Conservation (phyloP, 495 filamentous ascomycete species). For the Cercophora newfieldiana region DNA sequence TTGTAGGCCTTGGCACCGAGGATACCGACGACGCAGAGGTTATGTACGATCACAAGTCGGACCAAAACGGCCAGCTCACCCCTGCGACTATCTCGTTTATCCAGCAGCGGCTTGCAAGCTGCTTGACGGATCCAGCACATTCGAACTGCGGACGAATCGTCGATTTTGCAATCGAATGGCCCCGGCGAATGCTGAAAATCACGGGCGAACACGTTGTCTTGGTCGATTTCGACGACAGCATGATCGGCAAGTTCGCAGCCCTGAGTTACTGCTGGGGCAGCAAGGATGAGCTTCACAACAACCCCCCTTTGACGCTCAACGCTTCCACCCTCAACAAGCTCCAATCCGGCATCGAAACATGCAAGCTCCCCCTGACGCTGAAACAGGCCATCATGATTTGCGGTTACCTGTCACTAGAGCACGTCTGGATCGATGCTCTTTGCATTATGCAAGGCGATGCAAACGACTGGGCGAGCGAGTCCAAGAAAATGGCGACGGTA, state of each 20-base stretch:
- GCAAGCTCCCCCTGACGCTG: not conserved
- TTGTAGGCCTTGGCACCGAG: too few species aligned
- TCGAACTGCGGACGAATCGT: not conserved
- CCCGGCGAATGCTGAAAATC: not conserved
- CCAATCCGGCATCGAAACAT: not conserved
- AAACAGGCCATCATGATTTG: conserved; percentile 1
- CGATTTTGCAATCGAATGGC: not conserved
- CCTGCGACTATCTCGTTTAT: not conserved
- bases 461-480: conserved; percentile 17
- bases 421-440: too few species aligned
- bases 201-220: not conserved
- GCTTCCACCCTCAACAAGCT: not conserved
- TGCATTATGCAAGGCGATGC: too few species aligned
- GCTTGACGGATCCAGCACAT: not conserved
- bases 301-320: not conserved
- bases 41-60: not conserved
- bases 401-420: conserved; percentile 13
- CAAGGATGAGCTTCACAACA: conserved; percentile 1
- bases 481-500: conserved; percentile 21
- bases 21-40: too few species aligned
- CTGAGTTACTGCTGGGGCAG: conserved; percentile 11
- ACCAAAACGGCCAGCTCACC: not conserved
- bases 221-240: conserved; percentile 1
- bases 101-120: not conserved
- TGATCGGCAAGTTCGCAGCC: not conserved